Evolutionary conservation across 352 stramenopile genomes (phyloP).

Genomic region (Blastocystis sp.): DNA sequence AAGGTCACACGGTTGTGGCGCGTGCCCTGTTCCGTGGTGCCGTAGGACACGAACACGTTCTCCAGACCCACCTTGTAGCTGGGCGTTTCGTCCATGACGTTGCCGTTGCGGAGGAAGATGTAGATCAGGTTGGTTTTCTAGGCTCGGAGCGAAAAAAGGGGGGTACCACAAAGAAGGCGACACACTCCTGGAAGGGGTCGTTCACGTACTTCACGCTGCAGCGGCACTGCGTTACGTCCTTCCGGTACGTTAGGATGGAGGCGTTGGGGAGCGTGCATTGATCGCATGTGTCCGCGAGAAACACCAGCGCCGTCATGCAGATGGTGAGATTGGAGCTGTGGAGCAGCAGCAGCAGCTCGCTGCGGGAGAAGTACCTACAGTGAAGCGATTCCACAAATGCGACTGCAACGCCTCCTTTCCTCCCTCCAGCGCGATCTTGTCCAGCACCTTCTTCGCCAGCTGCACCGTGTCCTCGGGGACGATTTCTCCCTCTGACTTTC

Average conservation of each 20-base stretch:
- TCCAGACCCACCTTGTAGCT: slow-evolving; percentile 41
- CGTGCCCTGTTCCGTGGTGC: not conserved
- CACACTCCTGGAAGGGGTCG: slow-evolving; percentile 15
- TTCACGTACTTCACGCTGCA: slow-evolving; percentile 7
- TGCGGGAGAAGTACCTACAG: slow-evolving; percentile 3
- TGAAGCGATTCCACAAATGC: not conserved
- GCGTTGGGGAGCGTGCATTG: not conserved
- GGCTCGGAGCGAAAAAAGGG: not conserved
- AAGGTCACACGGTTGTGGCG: slow-evolving; percentile 46
- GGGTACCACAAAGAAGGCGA: slow-evolving; percentile 9
- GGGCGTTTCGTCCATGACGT: not conserved
- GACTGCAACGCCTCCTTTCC: slow-evolving; percentile 6
- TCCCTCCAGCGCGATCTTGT: slow-evolving; percentile 50
- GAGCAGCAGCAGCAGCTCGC: slow-evolving; percentile 46
- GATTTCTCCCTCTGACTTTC: not conserved
- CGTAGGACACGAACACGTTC: slow-evolving; percentile 13
- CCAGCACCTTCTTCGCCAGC: slow-evolving; percentile 7
- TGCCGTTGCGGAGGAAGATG: not conserved
- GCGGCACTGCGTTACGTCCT: not conserved
- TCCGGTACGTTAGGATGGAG: not conserved
- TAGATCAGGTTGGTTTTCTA: not conserved
- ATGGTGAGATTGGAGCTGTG: not conserved
- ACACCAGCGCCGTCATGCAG: not conserved
- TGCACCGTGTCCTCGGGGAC: not conserved
- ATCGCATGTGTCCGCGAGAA: slow-evolving; percentile 2